A percentile compares a stretch with the other conserved stretches of the same genome.
Evolutionary conservation across 2,329 filamentous ascomycete genomes (phyloP).

Genomic region (Geosmithia putterillii): DNA sequence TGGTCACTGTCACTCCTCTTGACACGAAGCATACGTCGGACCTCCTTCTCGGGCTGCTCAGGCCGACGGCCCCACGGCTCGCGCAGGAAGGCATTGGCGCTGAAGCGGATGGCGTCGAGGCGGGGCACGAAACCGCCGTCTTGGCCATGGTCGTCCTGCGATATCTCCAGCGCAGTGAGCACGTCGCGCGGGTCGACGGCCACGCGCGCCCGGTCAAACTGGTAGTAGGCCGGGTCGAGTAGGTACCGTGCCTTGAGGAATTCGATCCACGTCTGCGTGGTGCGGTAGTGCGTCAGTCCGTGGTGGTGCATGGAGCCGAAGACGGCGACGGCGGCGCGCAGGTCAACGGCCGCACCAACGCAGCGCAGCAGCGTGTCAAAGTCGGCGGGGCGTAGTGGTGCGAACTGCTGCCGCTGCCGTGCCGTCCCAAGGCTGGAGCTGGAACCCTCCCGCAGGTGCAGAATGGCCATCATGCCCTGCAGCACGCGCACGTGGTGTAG

Average conservation of each 20-base stretch:
- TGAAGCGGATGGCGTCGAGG: conserved; percentile 10
- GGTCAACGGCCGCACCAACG: conserved; percentile 33
- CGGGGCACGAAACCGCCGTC: background rate
- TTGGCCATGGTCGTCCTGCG: background rate
- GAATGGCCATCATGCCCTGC: conserved; percentile 18
- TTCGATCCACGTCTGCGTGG: conserved; percentile 25
- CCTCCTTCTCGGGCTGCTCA: conserved; percentile 10
- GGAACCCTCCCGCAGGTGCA: conserved; percentile 14
- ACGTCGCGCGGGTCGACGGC: conserved; percentile 24
- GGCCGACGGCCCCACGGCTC: conserved; percentile 17
- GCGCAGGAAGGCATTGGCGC: conserved; percentile 11
- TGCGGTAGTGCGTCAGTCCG: conserved; percentile 15
- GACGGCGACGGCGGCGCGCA: conserved; percentile 12
- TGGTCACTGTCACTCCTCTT: conserved; percentile 1
- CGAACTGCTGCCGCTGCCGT: background rate
- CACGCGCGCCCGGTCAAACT: conserved; percentile 27
- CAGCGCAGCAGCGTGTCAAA: conserved; percentile 31
- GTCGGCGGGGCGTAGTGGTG: conserved; percentile 24
- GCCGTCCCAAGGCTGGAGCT: too few relatives aligned
- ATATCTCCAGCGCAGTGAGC: background rate
- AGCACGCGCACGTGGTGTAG: conserved; percentile 24
- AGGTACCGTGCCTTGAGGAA: conserved; percentile 35
- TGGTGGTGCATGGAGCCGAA: conserved; percentile 8
- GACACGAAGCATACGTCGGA: conserved; percentile 12
- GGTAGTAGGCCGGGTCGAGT: conserved; percentile 30